Conservation (phyloP, 495 filamentous ascomycete species). For the Melanomma pulvis-pyrius region DNA sequence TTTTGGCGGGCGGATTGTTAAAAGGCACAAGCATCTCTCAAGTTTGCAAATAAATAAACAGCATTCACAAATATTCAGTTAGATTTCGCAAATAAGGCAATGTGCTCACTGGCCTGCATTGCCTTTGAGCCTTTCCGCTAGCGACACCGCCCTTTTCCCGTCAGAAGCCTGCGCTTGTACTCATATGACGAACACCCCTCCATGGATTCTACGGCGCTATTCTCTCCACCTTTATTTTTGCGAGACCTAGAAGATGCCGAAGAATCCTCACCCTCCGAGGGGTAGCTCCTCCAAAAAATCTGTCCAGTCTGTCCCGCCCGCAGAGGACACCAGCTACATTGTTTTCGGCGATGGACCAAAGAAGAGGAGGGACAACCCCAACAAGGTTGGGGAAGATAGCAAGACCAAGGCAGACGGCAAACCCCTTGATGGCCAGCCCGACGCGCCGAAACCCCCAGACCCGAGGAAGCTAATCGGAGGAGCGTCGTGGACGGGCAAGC, state of each 20-base stretch:
- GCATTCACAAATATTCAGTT: too few species aligned
- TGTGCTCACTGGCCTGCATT: background rate
- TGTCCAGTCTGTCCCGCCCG: slow-evolving; percentile 30
- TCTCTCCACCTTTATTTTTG: background rate
- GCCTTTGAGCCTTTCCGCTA: background rate
- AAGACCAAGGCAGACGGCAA: slow-evolving; percentile 41
- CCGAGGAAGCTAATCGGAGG: slow-evolving; percentile 90
- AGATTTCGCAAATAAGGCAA: too few species aligned
- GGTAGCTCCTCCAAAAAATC: slow-evolving; percentile 38
- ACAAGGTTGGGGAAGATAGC: slow-evolving; percentile 16
- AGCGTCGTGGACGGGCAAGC: slow-evolving; percentile 94
- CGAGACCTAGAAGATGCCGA: slow-evolving; percentile 22
- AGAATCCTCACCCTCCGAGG: slow-evolving; percentile 41
- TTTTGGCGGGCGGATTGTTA: too few species aligned
- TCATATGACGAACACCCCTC: background rate
- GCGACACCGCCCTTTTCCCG: background rate
- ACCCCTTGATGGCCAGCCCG: slow-evolving; percentile 45
- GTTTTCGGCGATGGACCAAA: slow-evolving; percentile 69
- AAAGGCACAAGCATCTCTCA: too few species aligned
- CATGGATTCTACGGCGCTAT: background rate
- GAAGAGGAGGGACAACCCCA: slow-evolving; percentile 36
- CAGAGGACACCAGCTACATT: slow-evolving; percentile 64
- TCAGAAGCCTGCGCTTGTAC: background rate
- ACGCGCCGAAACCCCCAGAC: slow-evolving; percentile 72
- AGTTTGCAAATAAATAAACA: too few species aligned